A percentile compares a stretch with the other conserved stretches of the same genome.
Evolutionary conservation across 1,284 basidiomycete genomes (phyloP).

Genomic region (Hypsizygus ulmarius): DNA sequence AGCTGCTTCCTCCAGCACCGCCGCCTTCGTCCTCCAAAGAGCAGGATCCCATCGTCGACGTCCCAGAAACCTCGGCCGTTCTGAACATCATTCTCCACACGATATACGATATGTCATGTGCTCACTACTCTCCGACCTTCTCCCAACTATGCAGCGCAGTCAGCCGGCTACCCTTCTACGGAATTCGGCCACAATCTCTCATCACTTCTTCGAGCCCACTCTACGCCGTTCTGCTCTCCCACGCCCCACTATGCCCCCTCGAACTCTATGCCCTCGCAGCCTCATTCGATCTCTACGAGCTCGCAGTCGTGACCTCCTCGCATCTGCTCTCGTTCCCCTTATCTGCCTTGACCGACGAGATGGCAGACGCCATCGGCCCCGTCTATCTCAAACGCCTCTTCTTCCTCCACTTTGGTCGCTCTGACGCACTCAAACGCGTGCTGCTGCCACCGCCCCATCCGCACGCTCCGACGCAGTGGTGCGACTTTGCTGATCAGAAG

Average conservation of each 20-base stretch:
- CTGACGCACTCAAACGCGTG: conserved; percentile 49
- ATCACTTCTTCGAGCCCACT: conserved; percentile 44
- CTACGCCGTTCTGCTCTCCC: conserved; percentile 46
- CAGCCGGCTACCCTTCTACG: conserved; percentile 47
- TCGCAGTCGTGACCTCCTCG: conserved; percentile 57
- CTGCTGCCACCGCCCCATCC: conserved; percentile 58
- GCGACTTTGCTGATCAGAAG: conserved; percentile 62
- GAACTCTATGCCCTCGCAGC: conserved; percentile 61
- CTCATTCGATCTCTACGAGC: conserved; percentile 50
- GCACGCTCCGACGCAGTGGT: conserved; percentile 54
- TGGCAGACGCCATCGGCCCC: conserved; percentile 57
- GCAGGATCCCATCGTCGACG: conserved; percentile 42
- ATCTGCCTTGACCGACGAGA: conserved; percentile 54
- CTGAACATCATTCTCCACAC: conserved; percentile 64
- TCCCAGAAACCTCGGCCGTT: conserved; percentile 49
- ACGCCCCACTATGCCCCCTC: conserved; percentile 54
- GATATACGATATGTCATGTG: conserved; percentile 58
- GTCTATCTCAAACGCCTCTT: conserved; percentile 61
- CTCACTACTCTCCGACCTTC: conserved; percentile 59
- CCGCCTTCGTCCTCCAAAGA: conserved; percentile 29
- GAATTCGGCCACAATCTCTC: conserved; percentile 41
- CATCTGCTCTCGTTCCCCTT: conserved; percentile 60
- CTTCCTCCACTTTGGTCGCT: conserved; percentile 52
- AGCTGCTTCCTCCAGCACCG: conserved; percentile 39
- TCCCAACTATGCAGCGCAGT: conserved; percentile 48